Percentiles rank a stretch among this genome's conserved stretches.
Conservation (phyloP, 371 early-diverging fungal species). For the Haplosporangium sp. region DNA sequence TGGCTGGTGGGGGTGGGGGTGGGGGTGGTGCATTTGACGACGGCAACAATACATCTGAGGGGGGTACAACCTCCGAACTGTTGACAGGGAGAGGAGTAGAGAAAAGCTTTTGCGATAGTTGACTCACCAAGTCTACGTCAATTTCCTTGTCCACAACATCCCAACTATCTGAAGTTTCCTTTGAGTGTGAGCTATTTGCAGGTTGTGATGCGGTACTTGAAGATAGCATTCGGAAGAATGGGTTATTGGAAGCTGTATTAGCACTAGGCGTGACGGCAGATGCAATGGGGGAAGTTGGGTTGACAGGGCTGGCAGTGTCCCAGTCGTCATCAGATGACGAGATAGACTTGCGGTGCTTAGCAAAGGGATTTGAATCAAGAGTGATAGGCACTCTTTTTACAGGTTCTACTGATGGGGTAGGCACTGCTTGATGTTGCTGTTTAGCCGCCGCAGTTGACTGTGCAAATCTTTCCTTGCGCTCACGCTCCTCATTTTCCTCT, state of each 20-base stretch:
- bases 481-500: conserved; percentile 56
- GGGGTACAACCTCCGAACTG: conserved; percentile 7
- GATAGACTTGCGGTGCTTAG: conserved; percentile 47
- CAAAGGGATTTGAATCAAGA: conserved; percentile 47
- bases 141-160: conserved; percentile 56
- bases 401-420: conserved; percentile 7
- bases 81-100: not conserved
- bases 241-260: conserved; percentile 22
- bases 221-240: conserved; percentile 51
- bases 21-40: conserved; percentile 17
- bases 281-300: conserved; percentile 23
- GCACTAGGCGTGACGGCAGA: not conserved
- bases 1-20: conserved; percentile 6
- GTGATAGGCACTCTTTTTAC: conserved; percentile 34
- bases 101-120: conserved; percentile 30
- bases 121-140: conserved; percentile 35
- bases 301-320: conserved; percentile 48
- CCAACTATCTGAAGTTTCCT: conserved; percentile 57
- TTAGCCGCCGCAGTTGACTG: conserved; percentile 40
- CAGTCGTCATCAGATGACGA: conserved; percentile 50
- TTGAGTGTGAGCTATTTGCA: conserved; percentile 18
- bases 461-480: conserved; percentile 43
- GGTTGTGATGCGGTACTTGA: conserved; percentile 7
- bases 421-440: conserved; percentile 20
- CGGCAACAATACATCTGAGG: conserved; percentile 4